Conservation (phyloP, 2,329 filamentous ascomycete species). For the Aureobasidium subglaciale region DNA sequence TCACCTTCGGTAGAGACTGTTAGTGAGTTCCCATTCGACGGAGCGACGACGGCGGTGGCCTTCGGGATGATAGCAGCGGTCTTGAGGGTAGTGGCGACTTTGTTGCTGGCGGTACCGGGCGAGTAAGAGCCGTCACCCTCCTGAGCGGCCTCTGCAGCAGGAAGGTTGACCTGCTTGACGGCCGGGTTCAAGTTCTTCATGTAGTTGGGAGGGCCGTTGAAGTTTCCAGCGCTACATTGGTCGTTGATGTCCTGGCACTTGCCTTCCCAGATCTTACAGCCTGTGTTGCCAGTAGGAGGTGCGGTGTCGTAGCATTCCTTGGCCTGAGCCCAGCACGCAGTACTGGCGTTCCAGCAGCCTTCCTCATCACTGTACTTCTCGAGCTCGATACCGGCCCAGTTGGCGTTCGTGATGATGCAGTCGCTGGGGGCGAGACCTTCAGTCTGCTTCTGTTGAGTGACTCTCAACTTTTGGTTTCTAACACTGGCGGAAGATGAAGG, state of each 20-base stretch:
- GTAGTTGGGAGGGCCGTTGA: conserved; percentile 43
- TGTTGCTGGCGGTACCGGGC: not conserved
- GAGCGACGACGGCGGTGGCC: not conserved
- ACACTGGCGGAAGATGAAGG: conserved; percentile 30
- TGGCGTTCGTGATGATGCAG: conserved; percentile 60
- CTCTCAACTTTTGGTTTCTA: conserved; percentile 17
- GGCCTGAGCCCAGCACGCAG: conserved; percentile 48
- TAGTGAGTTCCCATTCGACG: not conserved
- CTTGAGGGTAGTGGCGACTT: not conserved
- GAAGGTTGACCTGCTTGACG: conserved; percentile 1
- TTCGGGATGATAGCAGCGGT: not conserved
- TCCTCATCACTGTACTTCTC: conserved; percentile 46
- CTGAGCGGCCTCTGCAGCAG: conserved; percentile 6
- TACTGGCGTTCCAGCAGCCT: conserved; percentile 20
- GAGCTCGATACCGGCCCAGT: conserved; percentile 64
- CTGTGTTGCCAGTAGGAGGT: conserved; percentile 51
- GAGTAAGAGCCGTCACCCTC: conserved; percentile 5
- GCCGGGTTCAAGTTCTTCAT: conserved; percentile 32
- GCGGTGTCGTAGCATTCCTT: conserved; percentile 53
- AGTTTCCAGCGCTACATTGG: conserved; percentile 36
- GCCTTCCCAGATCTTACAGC: conserved; percentile 55
- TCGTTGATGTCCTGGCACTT: conserved; percentile 49
- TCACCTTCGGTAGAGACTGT: conserved; percentile 12
- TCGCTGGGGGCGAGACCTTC: conserved; percentile 48
- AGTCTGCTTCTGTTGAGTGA: conserved; percentile 24